Evolutionary conservation across 805 yeast species (phyloP), one percentile per base, ranked within the genome.

Genomic region (Saturnispora gosingensis): DNA sequence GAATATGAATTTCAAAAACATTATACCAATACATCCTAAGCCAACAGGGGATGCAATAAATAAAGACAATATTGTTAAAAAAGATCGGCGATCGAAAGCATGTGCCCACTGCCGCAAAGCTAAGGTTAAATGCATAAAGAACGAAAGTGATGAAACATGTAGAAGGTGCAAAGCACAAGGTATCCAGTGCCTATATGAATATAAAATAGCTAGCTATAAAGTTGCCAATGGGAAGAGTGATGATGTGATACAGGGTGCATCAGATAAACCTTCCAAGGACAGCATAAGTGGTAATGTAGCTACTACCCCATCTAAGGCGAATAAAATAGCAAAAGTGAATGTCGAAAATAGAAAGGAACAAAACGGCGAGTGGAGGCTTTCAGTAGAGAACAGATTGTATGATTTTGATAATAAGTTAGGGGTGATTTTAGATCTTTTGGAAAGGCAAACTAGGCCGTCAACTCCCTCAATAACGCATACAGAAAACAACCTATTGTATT

Each of bases 61-160:
- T 22, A 13, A n/a, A 49, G 43, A 49, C 16, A 43, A 24, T 18
- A 18, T 18, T 11, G 43, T 30, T 3, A 49, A 43, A n/a, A 34
- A 18, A 27, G 50, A 48, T 16, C 27, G 30, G 40, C 45, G 49
- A 32, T 39, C 52, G 13, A 81, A 77, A 59, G 88, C 88, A 3
- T 83, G 89, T 62, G 71, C 78, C 24, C 72, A 73, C 58, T 83
- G 89, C 61, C 74, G 85, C 51, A 71, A 71, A 59, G 72, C 83
- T 22, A 83, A 83, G 64, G 81, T 82, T 27, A 80, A 75, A 62
- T 83, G 89, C 58, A 73, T 72, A 38, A 80, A 80, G 58, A 58
- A 68, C 5, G 69, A 67, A 2, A 61, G 59, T 55, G 66, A 61
- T 49, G 59, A 76, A 49, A 82, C 83, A 1, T 83, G 89, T 61